Evolutionary conservation across 2,329 filamentous ascomycete genomes (phyloP).

Genomic region (Colletotrichum lini): DNA sequence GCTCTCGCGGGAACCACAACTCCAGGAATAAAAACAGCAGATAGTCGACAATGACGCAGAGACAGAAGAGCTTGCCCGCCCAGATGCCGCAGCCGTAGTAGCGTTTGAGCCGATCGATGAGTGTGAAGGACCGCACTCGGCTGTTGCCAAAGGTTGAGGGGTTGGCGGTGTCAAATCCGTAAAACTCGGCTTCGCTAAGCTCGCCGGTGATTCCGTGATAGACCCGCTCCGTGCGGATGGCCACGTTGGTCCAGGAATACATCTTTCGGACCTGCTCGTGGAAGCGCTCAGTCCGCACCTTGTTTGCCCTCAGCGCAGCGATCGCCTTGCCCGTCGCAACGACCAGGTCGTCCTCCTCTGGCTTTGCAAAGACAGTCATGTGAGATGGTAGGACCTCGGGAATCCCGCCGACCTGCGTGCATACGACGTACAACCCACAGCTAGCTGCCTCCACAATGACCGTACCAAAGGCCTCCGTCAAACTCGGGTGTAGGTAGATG

Average conservation of each 20-base stretch:
- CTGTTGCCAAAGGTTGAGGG: conserved; percentile 77
- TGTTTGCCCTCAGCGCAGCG: conserved; percentile 85
- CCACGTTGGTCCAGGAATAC: conserved; percentile 99
- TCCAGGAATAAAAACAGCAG: conserved; percentile 91
- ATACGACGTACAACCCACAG: conserved; percentile 96
- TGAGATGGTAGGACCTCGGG: conserved; percentile 95
- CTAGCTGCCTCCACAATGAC: conserved; percentile 98
- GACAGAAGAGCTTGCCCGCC: conserved; percentile 97
- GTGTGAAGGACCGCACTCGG: conserved; percentile 85
- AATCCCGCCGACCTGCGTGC: conserved; percentile 95
- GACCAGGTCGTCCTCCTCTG: conserved; percentile 96
- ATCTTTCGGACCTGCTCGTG: conserved; percentile 98
- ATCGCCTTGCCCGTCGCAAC: conserved; percentile 92
- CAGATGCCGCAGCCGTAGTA: conserved; percentile 99
- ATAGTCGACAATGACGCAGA: conserved; percentile 96
- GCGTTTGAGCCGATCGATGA: conserved; percentile 94
- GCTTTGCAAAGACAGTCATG: conserved; percentile 98
- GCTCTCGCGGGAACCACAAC: conserved; percentile 85
- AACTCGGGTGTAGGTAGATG: conserved; percentile 94
- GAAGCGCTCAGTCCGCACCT: conserved; percentile 91
- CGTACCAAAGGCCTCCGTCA: conserved; percentile 97
- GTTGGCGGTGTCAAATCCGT: conserved; percentile 81
- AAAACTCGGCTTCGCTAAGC: conserved; percentile 90
- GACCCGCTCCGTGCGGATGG: conserved; percentile 91
- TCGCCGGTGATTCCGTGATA: conserved; percentile 93